phyloP scores from a whole-genome alignment of 306 rosid species.

The Acacia confusa region DNA sequence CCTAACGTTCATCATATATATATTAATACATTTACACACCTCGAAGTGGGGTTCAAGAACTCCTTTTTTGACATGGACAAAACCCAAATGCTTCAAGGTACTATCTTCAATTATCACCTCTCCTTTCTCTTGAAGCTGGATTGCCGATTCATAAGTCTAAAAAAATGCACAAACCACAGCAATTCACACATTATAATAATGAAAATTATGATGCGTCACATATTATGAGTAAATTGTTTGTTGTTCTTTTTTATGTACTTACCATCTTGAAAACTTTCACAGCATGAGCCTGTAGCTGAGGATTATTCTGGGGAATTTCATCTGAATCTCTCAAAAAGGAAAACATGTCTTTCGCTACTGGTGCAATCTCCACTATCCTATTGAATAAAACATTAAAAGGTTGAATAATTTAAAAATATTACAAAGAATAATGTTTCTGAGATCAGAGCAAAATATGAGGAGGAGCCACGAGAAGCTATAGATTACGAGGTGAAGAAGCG shows the following conservation, averaged over 20 bases:
- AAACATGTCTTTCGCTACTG: constrained; percentile 28
- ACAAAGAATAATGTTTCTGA: neutral
- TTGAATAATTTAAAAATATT: too few relatives aligned
- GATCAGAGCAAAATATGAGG: neutral
- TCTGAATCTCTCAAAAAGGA: constrained; percentile 25
- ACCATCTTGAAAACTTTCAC: constrained; percentile 36
- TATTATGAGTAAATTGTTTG: neutral
- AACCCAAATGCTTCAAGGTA: neutral
- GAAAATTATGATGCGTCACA: neutral
- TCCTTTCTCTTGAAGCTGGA: neutral
- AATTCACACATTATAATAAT: too few relatives aligned
- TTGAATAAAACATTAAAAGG: neutral
- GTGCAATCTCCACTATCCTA: constrained; percentile 41
- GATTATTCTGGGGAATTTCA: constrained; percentile 21
- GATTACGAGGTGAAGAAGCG: constrained; percentile 35
- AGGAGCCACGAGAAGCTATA: neutral
- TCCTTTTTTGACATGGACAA: neutral
- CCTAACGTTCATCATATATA: too few relatives aligned
- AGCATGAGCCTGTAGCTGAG: constrained; percentile 26
- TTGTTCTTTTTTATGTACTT: neutral
- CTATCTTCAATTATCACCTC: neutral
- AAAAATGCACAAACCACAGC: neutral
- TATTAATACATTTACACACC: neutral
- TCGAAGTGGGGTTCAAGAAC: neutral
- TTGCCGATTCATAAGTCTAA: neutral